Evolutionary conservation across 2,329 filamentous ascomycete genomes (phyloP).

Genomic region (Boeremia exigua): DNA sequence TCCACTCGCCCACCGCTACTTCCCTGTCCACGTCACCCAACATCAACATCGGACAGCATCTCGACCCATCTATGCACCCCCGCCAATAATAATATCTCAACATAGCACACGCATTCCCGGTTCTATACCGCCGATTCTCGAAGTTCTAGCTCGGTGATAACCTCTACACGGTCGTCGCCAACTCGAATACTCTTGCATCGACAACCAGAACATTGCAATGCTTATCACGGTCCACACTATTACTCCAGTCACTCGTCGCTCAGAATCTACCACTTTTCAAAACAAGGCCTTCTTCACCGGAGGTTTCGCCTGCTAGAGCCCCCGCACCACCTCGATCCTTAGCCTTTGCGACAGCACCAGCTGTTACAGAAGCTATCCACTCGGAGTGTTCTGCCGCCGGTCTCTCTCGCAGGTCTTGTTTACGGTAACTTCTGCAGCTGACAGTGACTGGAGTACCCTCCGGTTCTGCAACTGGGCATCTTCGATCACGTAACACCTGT

Average conservation of each 20-base stretch:
- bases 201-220: conserved; percentile 43
- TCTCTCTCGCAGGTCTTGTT: conserved; percentile 50
- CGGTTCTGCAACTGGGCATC: conserved; percentile 40
- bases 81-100: conserved; percentile 37
- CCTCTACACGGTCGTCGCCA: conserved; percentile 33
- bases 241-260: conserved; percentile 53
- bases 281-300: conserved; percentile 49
- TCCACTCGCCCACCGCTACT: conserved; percentile 32
- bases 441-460: conserved; percentile 51
- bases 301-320: conserved; percentile 48
- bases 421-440: conserved; percentile 51
- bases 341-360: conserved; percentile 44
- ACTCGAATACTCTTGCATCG: conserved; percentile 36
- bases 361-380: conserved; percentile 43
- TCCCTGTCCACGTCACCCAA: conserved; percentile 33
- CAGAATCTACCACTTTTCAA: conserved; percentile 47
- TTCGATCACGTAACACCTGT: conserved; percentile 43
- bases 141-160: conserved; percentile 39
- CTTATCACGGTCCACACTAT: conserved; percentile 37
- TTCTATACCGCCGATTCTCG: conserved; percentile 24
- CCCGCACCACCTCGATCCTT: conserved; percentile 42
- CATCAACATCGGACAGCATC: conserved; percentile 23
- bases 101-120: conserved; percentile 17
- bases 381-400: conserved; percentile 48
- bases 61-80: conserved; percentile 25